These are phyloP conservation scores for Neonectria faginata DNA, from an alignment of 2,329 filamentous ascomycete genomes.

Conservation along the genomic window DNA sequence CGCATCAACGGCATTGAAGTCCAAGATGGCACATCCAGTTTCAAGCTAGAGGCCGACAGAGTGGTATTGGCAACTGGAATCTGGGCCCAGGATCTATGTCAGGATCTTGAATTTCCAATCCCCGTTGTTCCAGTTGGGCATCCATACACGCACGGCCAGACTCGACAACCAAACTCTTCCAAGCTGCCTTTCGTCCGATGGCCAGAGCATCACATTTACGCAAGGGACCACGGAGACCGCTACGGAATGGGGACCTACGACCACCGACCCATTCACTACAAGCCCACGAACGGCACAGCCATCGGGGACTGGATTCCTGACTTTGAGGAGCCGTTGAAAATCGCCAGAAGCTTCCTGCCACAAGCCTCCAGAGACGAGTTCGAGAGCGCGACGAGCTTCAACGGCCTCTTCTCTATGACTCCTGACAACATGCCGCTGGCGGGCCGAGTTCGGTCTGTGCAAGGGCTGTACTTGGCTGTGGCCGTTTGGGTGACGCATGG, in stretches of 20 bases:
- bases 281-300: slow-evolving; percentile 21
- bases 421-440: slow-evolving; percentile 44
- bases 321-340: slow-evolving; percentile 34
- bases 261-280: slow-evolving; percentile 31
- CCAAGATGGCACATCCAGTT: background rate
- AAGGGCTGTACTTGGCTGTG: slow-evolving; percentile 32
- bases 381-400: slow-evolving; percentile 26
- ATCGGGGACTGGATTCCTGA: slow-evolving; percentile 34
- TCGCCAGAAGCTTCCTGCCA: slow-evolving; percentile 30
- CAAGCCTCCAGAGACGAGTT: slow-evolving; percentile 24
- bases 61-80: slow-evolving; percentile 41
- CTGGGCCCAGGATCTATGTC: slow-evolving; percentile 39
- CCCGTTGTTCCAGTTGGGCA: slow-evolving; percentile 41
- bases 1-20: slow-evolving; percentile 26
- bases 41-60: slow-evolving; percentile 31
- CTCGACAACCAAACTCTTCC: background rate
- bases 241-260: slow-evolving; percentile 42
- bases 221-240: slow-evolving; percentile 37
- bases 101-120: slow-evolving; percentile 29
- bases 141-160: slow-evolving; percentile 36
- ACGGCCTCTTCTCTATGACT: slow-evolving; percentile 44
- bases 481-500: slow-evolving; percentile 43
- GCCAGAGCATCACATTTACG: slow-evolving; percentile 41
- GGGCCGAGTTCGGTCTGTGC: slow-evolving; percentile 18
- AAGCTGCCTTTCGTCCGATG: slow-evolving; percentile 35